phyloP scores from a whole-genome alignment of 192 early-diverging fungal genomes.

The Mortierella alpina region DNA sequence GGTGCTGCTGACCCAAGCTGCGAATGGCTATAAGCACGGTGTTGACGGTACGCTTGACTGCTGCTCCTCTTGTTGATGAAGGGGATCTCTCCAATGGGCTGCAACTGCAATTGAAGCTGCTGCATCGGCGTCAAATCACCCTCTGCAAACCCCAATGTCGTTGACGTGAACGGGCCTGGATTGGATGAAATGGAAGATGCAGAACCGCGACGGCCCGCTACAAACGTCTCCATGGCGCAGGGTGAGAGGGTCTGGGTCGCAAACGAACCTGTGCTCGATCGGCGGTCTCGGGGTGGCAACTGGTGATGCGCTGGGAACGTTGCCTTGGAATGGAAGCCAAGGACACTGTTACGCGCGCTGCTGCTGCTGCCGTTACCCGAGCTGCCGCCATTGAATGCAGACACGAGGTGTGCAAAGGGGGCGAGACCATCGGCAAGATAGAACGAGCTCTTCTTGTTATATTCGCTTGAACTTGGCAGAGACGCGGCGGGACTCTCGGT shows the following conservation, averaged over 20 bases:
- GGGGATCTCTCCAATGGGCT: conserved; percentile 19
- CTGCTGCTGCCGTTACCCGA: not conserved
- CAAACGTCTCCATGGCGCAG: conserved; percentile 49
- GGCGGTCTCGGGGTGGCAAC: conserved; percentile 17
- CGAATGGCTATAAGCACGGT: not conserved
- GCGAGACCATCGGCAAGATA: conserved; percentile 2
- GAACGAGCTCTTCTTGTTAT: conserved; percentile 5
- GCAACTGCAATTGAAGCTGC: conserved; percentile 13
- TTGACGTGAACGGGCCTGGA: conserved; percentile 8
- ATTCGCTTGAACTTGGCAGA: not conserved
- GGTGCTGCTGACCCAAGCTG: not conserved
- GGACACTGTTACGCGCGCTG: not conserved
- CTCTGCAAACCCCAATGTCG: conserved; percentile 1
- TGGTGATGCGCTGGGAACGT: not conserved
- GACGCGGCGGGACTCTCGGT: not conserved
- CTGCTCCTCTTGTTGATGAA: conserved; percentile 41
- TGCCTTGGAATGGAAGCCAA: not conserved
- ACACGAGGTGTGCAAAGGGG: not conserved
- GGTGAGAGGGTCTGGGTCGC: conserved; percentile 4
- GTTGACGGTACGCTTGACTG: conserved; percentile 41
- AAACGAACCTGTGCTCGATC: conserved; percentile 52
- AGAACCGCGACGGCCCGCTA: conserved; percentile 44
- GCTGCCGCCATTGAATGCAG: not conserved
- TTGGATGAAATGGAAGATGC: conserved; percentile 40
- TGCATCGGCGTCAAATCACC: conserved; percentile 4